These are phyloP conservation scores for Fusarium denticulatum DNA, from an alignment of 2,329 filamentous ascomycete species.

Conservation along the genomic window DNA sequence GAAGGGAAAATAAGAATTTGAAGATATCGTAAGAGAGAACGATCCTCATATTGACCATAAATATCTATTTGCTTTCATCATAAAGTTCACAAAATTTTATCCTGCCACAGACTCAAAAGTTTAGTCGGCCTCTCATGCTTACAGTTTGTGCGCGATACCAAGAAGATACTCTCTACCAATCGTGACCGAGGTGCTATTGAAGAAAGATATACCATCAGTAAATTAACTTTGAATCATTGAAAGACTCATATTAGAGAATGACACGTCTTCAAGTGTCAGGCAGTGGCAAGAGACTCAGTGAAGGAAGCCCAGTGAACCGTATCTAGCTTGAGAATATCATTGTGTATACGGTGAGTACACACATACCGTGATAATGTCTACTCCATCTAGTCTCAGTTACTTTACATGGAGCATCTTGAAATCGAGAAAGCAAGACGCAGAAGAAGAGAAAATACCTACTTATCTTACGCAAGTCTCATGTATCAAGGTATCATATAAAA, in stretches of 20 bases:
- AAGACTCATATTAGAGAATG: not conserved
- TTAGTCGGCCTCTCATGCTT: not conserved
- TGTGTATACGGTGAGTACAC: not conserved
- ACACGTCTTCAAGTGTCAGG: not conserved
- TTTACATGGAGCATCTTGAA: not conserved
- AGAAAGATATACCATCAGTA: not conserved
- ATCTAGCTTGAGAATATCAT: not conserved
- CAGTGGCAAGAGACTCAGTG: not conserved
- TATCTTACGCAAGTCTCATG: not conserved
- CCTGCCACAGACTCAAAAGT: not conserved
- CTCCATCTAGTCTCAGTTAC: not conserved
- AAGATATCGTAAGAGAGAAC: not conserved
- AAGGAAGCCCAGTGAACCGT: not conserved
- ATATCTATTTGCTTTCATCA: not conserved
- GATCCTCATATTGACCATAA: accelerated
- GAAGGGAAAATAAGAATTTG: not conserved
- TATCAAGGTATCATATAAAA: not conserved
- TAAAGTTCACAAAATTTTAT: not conserved
- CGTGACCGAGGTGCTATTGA: too few relatives aligned
- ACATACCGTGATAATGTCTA: not conserved
- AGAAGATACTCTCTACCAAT: not conserved
- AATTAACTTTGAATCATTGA: not conserved
- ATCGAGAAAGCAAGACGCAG: not conserved
- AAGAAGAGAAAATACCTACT: not conserved
- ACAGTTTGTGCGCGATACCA: not conserved